phyloP scores from a whole-genome alignment of 192 early-diverging fungal species.

The Mortierella hygrophila region DNA sequence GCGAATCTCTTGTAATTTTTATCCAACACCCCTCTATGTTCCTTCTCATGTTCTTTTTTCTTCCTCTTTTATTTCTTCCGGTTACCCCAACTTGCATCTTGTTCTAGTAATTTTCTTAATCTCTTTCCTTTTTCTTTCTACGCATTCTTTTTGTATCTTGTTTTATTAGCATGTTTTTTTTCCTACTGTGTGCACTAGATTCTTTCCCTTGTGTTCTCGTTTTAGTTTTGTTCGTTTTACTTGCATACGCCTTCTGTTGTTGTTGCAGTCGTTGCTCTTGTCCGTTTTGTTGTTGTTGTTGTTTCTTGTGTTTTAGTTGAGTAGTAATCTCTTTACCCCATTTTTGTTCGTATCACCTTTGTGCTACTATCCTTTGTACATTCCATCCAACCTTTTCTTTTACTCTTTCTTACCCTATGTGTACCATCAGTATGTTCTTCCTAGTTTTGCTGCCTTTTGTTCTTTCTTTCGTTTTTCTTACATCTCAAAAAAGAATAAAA shows the following conservation, averaged over 20 bases:
- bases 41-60: not conserved
- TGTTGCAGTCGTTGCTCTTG: not conserved
- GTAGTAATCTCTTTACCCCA: not conserved
- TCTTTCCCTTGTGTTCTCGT: not conserved
- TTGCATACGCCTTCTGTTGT: not conserved
- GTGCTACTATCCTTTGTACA: conserved; percentile 6
- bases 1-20: not conserved
- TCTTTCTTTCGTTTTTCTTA: not conserved
- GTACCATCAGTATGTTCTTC: not conserved
- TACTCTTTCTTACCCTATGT: conserved; percentile 7
- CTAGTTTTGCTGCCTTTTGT: not conserved
- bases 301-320: conserved; percentile 6
- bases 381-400: not conserved
- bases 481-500: conserved; percentile 3
- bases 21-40: not conserved
- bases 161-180: conserved; percentile 4
- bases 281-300: not conserved
- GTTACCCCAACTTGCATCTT: not conserved
- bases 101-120: conserved; percentile 6
- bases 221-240: not conserved
- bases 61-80: not conserved
- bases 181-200: not conserved
- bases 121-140: not conserved
- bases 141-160: not conserved
- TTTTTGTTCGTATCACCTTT: conserved; percentile 14